These are phyloP conservation scores for Saccharomycopsis sp. DNA, from an alignment of 805 yeast species.

Conservation along the genomic window DNA sequence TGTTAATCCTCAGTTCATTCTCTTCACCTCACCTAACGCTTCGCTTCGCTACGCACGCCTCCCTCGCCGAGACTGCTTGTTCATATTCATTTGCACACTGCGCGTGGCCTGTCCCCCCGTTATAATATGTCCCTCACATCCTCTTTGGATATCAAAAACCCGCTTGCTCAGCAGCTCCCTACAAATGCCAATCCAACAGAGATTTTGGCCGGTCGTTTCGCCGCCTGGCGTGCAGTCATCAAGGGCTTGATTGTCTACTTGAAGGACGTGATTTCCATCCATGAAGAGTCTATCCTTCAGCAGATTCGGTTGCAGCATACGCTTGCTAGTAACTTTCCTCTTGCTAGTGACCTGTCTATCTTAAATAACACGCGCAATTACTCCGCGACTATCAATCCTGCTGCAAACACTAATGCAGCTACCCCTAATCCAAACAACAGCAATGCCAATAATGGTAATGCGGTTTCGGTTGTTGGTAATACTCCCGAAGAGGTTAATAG, in stretches of 20 bases:
- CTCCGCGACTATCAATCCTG: neutral
- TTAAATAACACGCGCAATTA: conserved; percentile 5
- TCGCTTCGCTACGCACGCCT: too few relatives aligned
- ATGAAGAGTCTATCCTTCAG: conserved; percentile 83
- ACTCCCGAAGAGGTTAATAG: conserved; percentile 29
- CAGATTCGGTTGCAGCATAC: conserved; percentile 78
- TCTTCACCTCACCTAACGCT: too few relatives aligned
- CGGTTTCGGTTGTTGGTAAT: conserved; percentile 20
- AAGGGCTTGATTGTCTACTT: conserved; percentile 69
- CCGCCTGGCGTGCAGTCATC: conserved; percentile 79
- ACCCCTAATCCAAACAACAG: conserved; percentile 17
- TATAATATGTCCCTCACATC: neutral
- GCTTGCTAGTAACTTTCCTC: conserved; percentile 43
- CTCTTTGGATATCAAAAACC: conserved; percentile 28
- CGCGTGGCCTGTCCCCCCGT: too few relatives aligned
- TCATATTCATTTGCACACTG: too few relatives aligned
- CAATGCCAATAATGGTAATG: neutral
- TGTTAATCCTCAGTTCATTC: too few relatives aligned
- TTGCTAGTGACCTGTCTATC: conserved; percentile 11
- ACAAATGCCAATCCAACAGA: conserved; percentile 76
- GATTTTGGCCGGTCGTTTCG: conserved; percentile 72
- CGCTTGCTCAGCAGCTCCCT: conserved; percentile 46
- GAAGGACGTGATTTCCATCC: conserved; percentile 73
- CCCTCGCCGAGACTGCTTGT: too few relatives aligned
- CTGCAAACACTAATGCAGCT: conserved; percentile 2